Base-by-base conservation (phyloP, 306 rosid genomes). In the Prosopis cineraria region DNA sequence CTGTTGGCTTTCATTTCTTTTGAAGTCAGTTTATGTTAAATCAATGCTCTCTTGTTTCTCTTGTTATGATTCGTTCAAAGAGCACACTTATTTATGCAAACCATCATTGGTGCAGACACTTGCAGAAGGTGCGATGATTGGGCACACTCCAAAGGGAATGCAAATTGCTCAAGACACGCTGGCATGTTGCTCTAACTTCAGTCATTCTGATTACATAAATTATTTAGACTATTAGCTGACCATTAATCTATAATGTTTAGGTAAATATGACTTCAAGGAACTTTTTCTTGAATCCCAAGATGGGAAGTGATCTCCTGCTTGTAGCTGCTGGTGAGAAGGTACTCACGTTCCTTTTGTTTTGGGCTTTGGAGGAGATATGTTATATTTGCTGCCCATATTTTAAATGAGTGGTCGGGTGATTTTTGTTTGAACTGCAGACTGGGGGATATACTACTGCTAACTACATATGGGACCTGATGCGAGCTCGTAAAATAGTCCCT, bases 111-210 rank as follows among this genome's bases (percentile, higher is more conserved):
- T 86, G 81, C 88, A 95, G 99, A 84, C 87, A 70, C 91, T 95
- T 71, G 87, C 87, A 24, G 91, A 89, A 79, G 99, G 99, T 63
- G 97, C 99, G 72, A 95, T 95, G 98, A 17, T 65, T 86, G 99
- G 99, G 24, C 8, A 95, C 87, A 91, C 98, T 66, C 89, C 92
- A 44, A 86, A 81, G 79, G 34, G 34, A 31, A 31, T 31, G 4
- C 4, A 31, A 31, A 31, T 31, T 31, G 4, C 34, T 31, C 34
- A 31, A 31, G 34, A 31, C 34, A 31, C 4, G 34, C 34, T 31
- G 34, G 34, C 4, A 31, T 31, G 34, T 31, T 31, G 2, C 34
- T 31, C 34, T 31, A 31, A 31, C 34, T 31, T 31, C 34, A 31
- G 34, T 31, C 2, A 31, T 31, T 31, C 3, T 31, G 4, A 31